Evolutionary conservation across 306 rosid genomes (phyloP).

Genomic region (Prunus armeniaca): DNA sequence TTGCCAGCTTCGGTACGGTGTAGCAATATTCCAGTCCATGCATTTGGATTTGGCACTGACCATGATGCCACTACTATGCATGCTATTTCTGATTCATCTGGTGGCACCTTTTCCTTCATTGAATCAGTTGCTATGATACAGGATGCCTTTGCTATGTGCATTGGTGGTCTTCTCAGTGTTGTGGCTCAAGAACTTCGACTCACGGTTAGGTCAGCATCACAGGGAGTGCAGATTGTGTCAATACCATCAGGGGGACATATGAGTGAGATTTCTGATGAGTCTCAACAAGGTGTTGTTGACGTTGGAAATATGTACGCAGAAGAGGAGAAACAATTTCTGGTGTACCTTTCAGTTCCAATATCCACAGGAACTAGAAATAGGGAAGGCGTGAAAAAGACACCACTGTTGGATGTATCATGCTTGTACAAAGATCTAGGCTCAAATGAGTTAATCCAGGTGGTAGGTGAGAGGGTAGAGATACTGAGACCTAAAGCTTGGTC

Average conservation of each 20-base stretch:
- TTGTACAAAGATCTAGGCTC: conserved; percentile 10
- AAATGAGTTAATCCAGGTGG: conserved; percentile 4
- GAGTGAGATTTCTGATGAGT: conserved; percentile 16
- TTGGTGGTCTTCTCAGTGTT: conserved; percentile 39
- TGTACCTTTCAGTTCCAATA: conserved; percentile 17
- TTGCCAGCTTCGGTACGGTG: conserved; percentile 6
- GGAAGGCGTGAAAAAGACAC: background rate
- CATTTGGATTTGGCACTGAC: conserved; percentile 34
- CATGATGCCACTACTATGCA: conserved; percentile 6
- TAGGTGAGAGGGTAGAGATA: background rate
- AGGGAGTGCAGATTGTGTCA: background rate
- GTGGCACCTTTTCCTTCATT: conserved; percentile 23
- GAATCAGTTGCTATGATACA: conserved; percentile 11
- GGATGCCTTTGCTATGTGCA: conserved; percentile 32
- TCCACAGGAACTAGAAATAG: background rate
- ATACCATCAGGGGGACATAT: conserved; percentile 13
- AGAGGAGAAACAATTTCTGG: conserved; percentile 31
- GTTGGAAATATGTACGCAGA: conserved; percentile 28
- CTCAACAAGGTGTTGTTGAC: conserved; percentile 2
- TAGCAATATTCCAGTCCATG: conserved; percentile 20
- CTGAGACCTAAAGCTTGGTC: conserved; percentile 7
- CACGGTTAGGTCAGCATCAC: conserved; percentile 16
- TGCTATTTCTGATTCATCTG: conserved; percentile 20
- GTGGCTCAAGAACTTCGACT: conserved; percentile 36
- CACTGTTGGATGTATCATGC: conserved; percentile 2